Evolutionary conservation across 768 basidiomycete genomes (phyloP), one percentile per base, ranked within the genome.

Genomic region (Grammothele lineata): DNA sequence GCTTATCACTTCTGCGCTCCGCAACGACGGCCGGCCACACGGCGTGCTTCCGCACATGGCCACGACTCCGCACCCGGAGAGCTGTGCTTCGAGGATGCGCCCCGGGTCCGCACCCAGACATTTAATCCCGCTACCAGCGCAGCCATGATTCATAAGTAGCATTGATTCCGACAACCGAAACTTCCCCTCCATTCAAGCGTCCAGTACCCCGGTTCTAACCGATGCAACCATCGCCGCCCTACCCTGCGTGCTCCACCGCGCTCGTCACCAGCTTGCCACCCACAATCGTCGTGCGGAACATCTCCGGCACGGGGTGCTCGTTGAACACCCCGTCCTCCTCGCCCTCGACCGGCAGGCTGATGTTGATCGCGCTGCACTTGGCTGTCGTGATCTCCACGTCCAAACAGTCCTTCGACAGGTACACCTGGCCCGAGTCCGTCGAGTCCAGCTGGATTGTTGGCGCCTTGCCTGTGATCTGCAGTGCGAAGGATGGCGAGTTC

Each of bases 381-480:
- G 92, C 86, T 0, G 93, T 95, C 23, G 89, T 90, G 57, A 99
- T 87, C 69, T 97, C 93, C 9, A 81, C 76, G 45, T 65, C 77
- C 41, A 97, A 72, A 55, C 85, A 86, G 11, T 78, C 81, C 61
- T 84, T 87, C 19, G 91, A 93, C 32, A 99, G 77, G 69, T 89
- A 99, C 55, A 99, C 83, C 63, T 92, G 90, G 5, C 96, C 96
- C 6, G 88, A 90, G 66, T 98, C 96, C 12, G 92, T 95, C 14
- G 87, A 85, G 66, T 99, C 96, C 17, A 99, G 69, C 59, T 94
- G 90, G 49, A 99, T 81, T 55, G 92, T 98, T 1, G 96, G 95
- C 25, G 87, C 88, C 1, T 74, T 70, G 22, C 95, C 95, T 2
- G 85, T 89, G 56, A 99, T 83, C 66, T 99, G 95, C 34, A 98